phyloP scores from a whole-genome alignment of 768 basidiomycete species.

The Russula lepida region DNA sequence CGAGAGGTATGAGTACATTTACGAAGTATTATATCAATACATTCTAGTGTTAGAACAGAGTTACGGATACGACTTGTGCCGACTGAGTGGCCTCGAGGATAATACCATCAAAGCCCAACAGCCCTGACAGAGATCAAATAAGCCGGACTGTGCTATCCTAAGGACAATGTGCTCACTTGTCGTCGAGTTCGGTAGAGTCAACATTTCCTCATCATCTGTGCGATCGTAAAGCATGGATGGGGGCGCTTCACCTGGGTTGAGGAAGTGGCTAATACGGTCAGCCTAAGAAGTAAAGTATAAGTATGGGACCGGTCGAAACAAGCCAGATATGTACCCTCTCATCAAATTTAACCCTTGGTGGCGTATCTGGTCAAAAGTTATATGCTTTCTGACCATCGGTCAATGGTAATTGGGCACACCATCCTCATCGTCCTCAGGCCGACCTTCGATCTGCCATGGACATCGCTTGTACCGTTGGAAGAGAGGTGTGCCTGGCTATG shows the following conservation, averaged over 20 bases:
- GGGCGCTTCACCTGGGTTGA: constrained; percentile 63
- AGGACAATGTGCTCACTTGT: constrained; percentile 44
- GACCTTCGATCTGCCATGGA: constrained; percentile 79
- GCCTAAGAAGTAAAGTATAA: constrained; percentile 37
- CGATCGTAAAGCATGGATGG: constrained; percentile 77
- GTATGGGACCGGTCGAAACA: neutral
- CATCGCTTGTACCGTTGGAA: constrained; percentile 91
- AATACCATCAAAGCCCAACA: constrained; percentile 75
- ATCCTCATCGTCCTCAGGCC: constrained; percentile 77
- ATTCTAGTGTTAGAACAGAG: constrained; percentile 40
- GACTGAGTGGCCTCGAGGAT: constrained; percentile 72
- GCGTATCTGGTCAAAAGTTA: constrained; percentile 43
- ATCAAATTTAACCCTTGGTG: constrained; percentile 63
- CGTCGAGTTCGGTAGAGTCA: constrained; percentile 58
- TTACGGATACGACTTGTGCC: constrained; percentile 69
- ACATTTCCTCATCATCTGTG: constrained; percentile 63
- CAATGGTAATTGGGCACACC: constrained; percentile 33
- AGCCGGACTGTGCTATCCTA: neutral
- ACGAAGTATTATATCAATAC: constrained; percentile 1
- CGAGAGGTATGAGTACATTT: neutral
- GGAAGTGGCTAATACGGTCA: constrained; percentile 70
- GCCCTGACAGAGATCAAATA: constrained; percentile 28
- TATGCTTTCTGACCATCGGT: constrained; percentile 5
- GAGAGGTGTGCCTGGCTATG: constrained; percentile 75
- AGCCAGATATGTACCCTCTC: constrained; percentile 43